Base-by-base conservation (phyloP, 2,329 filamentous ascomycete species). In the Pseudogymnoascus sp. region DNA sequence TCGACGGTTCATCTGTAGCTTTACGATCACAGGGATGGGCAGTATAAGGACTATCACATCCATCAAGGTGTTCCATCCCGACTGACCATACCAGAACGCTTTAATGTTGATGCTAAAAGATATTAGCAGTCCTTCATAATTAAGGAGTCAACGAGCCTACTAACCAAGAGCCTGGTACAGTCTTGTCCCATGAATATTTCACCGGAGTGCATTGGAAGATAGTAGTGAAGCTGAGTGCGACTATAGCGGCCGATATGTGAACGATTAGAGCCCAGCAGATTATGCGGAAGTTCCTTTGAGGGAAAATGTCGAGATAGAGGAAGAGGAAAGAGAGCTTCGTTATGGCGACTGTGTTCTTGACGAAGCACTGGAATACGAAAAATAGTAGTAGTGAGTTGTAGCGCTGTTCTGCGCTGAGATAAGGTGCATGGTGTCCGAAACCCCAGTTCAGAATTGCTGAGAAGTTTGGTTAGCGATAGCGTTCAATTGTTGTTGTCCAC, bases 231-330 rank as follows among this genome's bases (percentile, higher is more conserved):
- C 61, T 61, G 6, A 62, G 18, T 6, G 63, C 37, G 12, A 62
- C 43, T 14, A 60, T 52, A 2, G 40, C 58, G 11, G 58, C 41
- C 11, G 62, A 38, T 28, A 65, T 61, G 4, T 63, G 35, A 31
- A 33, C 58, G 9, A 62, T 41, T 6, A 66, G 41, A 52, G 12
- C n/a, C n/a, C 45, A 66, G n/a, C 61, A 61, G 9, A 62, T 43
- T 35, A 63, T 63, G 38, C 62, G 64, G 25, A 63, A 65, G 3
- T 59, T 58, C 11, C 61, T 64, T 18, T 45, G 45, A 1, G 62
- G 60, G 25, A 67, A 67, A 9, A 67, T 63, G 28, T 65, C 61
- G 16, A 66, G 61, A 33, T 67, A 67, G 23, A 67, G 60, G 18
- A 60, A 60, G 21, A 67, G 55, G 37, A 67, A 58, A 21, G 52